Conservation (phyloP, 83 land plant species). For the Isoetes engelmannii region DNA sequence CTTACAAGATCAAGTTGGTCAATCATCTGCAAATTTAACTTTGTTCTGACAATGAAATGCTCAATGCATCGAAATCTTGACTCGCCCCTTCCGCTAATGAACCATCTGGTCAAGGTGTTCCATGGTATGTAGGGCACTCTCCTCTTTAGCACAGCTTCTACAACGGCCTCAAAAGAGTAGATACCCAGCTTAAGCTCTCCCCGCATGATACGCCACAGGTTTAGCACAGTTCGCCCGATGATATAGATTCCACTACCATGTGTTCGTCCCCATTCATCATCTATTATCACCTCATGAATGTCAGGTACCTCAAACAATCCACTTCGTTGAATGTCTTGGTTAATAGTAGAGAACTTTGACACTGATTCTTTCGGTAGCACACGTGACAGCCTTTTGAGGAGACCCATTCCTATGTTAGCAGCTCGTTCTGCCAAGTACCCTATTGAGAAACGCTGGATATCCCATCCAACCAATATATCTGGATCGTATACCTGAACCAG, state of each 20-base stretch:
- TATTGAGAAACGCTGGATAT: conserved; percentile 77
- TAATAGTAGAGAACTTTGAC: background rate
- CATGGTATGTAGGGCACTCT: conserved; percentile 59
- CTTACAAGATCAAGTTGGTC: conserved; percentile 82
- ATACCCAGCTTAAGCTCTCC: conserved; percentile 75
- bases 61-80: conserved; percentile 58
- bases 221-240: conserved; percentile 80
- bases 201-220: conserved; percentile 87
- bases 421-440: conserved; percentile 92
- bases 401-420: conserved; percentile 53
- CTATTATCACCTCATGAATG: conserved; percentile 40
- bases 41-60: conserved; percentile 54
- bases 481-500: conserved; percentile 62
- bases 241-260: conserved; percentile 93
- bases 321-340: background rate
- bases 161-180: conserved; percentile 82
- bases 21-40: conserved; percentile 70
- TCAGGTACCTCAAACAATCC: background rate
- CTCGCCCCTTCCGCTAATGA: conserved; percentile 54
- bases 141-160: conserved; percentile 72
- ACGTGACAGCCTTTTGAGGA: conserved; percentile 68
- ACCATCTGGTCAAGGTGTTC: conserved; percentile 62
- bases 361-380: conserved; percentile 32
- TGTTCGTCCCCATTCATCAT: conserved; percentile 94
- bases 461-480: conserved; percentile 94